These are phyloP conservation scores for Chimonanthus salicifolius DNA, from an alignment of 164 flowering plant genomes.

Conservation along the genomic window DNA sequence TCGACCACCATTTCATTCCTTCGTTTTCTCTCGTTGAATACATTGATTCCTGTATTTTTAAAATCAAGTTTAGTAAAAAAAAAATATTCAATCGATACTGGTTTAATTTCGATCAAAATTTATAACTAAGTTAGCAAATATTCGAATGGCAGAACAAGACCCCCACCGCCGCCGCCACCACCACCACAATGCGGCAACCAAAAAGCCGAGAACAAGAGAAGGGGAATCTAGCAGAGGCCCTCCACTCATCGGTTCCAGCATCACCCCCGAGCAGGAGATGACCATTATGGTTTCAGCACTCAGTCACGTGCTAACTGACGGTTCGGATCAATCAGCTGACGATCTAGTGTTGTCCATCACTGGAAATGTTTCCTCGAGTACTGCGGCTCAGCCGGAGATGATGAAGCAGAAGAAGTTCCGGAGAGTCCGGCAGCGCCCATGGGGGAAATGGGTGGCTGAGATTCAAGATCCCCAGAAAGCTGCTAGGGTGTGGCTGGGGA, in stretches of 20 bases:
- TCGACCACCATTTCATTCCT: too few species aligned
- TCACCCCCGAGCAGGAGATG: neutral
- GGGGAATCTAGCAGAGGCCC: neutral
- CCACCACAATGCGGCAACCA: too few species aligned
- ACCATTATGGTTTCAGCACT: neutral
- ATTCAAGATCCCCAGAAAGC: constrained; percentile 3
- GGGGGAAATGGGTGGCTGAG: constrained; percentile 15
- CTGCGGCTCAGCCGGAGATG: neutral
- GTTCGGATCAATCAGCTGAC: neutral
- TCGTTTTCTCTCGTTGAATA: too few species aligned
- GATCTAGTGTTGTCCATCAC: neutral
- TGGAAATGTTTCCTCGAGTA: neutral
- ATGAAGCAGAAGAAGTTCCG: neutral
- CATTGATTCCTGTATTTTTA: too few species aligned
- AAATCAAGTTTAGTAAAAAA: too few species aligned
- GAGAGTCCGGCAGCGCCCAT: constrained; percentile 13
- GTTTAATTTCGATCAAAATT: too few species aligned
- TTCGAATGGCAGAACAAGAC: too few species aligned
- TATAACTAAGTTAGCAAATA: too few species aligned
- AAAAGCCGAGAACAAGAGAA: too few species aligned
- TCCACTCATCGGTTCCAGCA: neutral
- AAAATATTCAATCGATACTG: too few species aligned
- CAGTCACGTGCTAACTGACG: too few species aligned
- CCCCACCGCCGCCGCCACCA: too few species aligned
- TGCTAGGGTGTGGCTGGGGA: constrained; percentile 7